Evolutionary conservation across 2,329 filamentous ascomycete genomes (phyloP).

Genomic region (Cladosporium sp.): DNA sequence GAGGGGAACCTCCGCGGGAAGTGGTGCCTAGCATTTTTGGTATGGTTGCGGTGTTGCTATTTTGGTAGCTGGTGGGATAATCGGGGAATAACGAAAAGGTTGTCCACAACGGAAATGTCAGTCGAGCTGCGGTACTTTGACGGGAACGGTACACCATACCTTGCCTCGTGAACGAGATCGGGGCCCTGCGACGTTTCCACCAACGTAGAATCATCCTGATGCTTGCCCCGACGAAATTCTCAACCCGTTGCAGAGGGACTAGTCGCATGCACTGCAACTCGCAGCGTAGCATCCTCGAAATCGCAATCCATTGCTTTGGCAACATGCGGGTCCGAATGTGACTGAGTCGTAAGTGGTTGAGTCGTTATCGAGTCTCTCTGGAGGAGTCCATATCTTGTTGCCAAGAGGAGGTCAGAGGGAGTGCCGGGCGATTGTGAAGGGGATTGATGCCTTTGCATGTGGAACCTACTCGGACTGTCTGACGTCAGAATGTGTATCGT

Average conservation of each 20-base stretch:
- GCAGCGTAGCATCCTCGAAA: constrained; percentile 22
- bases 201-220: constrained; percentile 30
- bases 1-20: constrained; percentile 36
- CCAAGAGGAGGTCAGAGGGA: background rate
- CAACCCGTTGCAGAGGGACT: constrained; percentile 33
- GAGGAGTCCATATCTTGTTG: constrained; percentile 12
- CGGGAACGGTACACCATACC: constrained; percentile 15
- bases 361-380: constrained; percentile 5
- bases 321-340: constrained; percentile 31
- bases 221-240: constrained; percentile 36
- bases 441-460: constrained; percentile 13
- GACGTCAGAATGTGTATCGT: constrained; percentile 22
- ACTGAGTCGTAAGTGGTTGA: constrained; percentile 3
- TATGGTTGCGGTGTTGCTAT: constrained; percentile 39
- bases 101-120: constrained; percentile 27
- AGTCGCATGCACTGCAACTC: constrained; percentile 42
- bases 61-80: constrained; percentile 27
- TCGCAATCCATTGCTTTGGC: constrained; percentile 40
- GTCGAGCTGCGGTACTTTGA: constrained; percentile 11
- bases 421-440: background rate
- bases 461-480: constrained; percentile 22
- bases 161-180: constrained; percentile 32
- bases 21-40: constrained; percentile 46
- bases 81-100: constrained; percentile 32
- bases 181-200: constrained; percentile 21